Percentiles rank a stretch among this genome's conserved stretches.
phyloP scores from a whole-genome alignment of 768 basidiomycete genomes.

The Auricularia auricula-judae region DNA sequence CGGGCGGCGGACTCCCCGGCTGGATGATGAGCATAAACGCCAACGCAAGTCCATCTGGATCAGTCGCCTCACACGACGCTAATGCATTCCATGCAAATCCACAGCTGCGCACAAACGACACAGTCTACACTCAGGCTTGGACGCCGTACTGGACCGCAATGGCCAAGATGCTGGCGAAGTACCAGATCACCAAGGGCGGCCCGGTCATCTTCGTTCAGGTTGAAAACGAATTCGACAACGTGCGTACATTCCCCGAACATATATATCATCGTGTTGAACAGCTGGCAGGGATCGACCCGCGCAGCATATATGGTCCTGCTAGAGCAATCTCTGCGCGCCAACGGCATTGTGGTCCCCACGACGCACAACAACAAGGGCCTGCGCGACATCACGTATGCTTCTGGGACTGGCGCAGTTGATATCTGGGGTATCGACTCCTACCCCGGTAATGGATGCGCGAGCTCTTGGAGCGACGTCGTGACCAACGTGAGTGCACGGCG shows the following conservation, averaged over 20 bases:
- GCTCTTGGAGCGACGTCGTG: slow-evolving; percentile 41
- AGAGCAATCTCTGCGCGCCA: slow-evolving; percentile 32
- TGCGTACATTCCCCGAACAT: slow-evolving; percentile 11
- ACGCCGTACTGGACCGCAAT: slow-evolving; percentile 41
- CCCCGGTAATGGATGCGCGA: slow-evolving; percentile 33
- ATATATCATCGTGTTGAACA: slow-evolving; percentile 36
- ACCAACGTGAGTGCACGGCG: slow-evolving; percentile 14
- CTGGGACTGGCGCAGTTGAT: slow-evolving; percentile 33
- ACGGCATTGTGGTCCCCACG: slow-evolving; percentile 38
- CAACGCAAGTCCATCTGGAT: neutral
- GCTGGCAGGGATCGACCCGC: slow-evolving; percentile 21
- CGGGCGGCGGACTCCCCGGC: slow-evolving; percentile 45
- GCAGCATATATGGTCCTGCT: slow-evolving; percentile 41
- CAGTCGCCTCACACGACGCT: neutral
- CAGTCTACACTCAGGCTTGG: slow-evolving; percentile 44
- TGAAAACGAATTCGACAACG: slow-evolving; percentile 40
- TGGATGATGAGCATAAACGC: slow-evolving; percentile 48
- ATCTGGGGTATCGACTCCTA: slow-evolving; percentile 37
- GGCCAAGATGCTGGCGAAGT: slow-evolving; percentile 35
- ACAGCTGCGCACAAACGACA: slow-evolving; percentile 36
- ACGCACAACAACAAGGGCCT: slow-evolving; percentile 37
- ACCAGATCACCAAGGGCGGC: slow-evolving; percentile 51
- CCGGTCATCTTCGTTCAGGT: slow-evolving; percentile 46
- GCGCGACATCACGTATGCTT: slow-evolving; percentile 38
- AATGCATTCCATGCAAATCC: neutral